A percentile compares a stretch with the other conserved stretches of the same genome.
Conservation (phyloP, 1,284 basidiomycete genomes). For the Cystobasidium slooffiae region DNA sequence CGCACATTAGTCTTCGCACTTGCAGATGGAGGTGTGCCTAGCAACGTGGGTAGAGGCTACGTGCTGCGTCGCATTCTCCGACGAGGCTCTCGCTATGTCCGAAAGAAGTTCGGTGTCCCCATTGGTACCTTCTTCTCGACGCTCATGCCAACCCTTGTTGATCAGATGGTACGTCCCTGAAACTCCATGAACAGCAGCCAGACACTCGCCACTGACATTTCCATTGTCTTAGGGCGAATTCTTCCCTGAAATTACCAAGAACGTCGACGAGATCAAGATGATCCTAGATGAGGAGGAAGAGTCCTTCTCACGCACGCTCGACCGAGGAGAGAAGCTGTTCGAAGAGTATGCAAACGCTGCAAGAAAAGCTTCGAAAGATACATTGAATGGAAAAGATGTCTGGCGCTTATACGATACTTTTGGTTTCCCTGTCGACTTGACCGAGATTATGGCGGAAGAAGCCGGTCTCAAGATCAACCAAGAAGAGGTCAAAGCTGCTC, state of each 20-base stretch:
- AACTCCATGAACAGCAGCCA: background rate
- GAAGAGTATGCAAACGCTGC: conserved; percentile 83
- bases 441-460: conserved; percentile 96
- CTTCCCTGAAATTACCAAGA: conserved; percentile 92
- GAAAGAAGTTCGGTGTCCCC: conserved; percentile 91
- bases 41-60: conserved; percentile 94
- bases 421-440: conserved; percentile 96
- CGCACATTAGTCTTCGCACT: conserved; percentile 93
- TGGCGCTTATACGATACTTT: conserved; percentile 99
- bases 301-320: conserved; percentile 93
- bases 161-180: conserved; percentile 71
- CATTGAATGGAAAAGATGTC: conserved; percentile 86
- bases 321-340: conserved; percentile 95
- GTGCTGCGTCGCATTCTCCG: conserved; percentile 90
- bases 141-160: conserved; percentile 83
- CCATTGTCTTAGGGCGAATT: conserved; percentile 69
- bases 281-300: conserved; percentile 97
- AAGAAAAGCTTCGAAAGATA: conserved; percentile 67
- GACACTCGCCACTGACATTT: conserved; percentile 31
- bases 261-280: conserved; percentile 83
- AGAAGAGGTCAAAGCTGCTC: conserved; percentile 85
- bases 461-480: conserved; percentile 83
- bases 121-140: conserved; percentile 96
- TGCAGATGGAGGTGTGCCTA: conserved; percentile 93
- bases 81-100: conserved; percentile 88